A percentile compares a stretch with the other conserved stretches of the same genome.
Conservation (phyloP, 208 protist genomes). For the Leishmania gerbilli region DNA sequence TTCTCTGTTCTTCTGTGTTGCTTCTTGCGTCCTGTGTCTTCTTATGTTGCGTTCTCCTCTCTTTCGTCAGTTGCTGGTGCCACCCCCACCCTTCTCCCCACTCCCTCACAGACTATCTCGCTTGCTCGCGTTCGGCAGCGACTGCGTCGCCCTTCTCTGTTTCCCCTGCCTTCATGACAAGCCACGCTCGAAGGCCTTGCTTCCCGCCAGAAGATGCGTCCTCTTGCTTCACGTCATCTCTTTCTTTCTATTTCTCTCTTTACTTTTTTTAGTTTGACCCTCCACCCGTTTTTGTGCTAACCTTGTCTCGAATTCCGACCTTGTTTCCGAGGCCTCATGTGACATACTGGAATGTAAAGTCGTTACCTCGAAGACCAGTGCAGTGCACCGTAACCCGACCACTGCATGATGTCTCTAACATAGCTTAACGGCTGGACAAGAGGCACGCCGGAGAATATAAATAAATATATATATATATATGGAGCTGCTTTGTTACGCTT, state of each 20-base stretch:
- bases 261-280: neutral
- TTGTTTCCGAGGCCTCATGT: neutral
- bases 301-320: neutral
- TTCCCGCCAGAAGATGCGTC: neutral
- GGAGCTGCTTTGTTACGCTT: conserved; percentile 1
- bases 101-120: neutral
- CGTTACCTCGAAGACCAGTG: conserved; percentile 6
- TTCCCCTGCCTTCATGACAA: neutral
- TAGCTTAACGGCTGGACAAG: neutral
- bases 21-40: neutral
- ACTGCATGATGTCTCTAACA: conserved; percentile 12
- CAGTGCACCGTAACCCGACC: conserved; percentile 29
- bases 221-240: neutral
- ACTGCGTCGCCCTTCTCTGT: neutral
- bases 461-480: neutral
- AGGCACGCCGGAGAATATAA: neutral
- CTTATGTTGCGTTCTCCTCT: neutral
- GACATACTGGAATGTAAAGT: neutral
- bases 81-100: neutral
- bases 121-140: neutral
- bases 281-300: neutral
- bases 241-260: neutral
- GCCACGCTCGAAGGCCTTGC: neutral
- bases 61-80: neutral
- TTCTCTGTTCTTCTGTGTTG: neutral